Evolutionary conservation across 805 yeast species (phyloP), one percentile per base, ranked within the genome.

Genomic region (Starmerella bombicola): DNA sequence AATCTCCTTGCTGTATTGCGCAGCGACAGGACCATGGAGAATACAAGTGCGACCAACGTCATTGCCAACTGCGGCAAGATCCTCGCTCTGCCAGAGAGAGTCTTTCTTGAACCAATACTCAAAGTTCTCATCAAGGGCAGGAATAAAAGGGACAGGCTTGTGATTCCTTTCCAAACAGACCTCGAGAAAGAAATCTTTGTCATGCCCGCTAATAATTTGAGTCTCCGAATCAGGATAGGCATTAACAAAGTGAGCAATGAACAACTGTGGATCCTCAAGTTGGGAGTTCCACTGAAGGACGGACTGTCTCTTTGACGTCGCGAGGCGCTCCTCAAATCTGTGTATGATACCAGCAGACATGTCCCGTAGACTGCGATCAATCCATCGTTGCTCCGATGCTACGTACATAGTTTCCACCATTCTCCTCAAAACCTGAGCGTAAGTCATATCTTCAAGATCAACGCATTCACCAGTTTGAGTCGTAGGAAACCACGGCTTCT

Each of bases 11-110:
- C 96, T 78, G 69, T 68, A 86, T 65, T 78, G 85, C 54, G 95
- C 95, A 55, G 99, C 94, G 52, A 91, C 97, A 38, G 99, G 99
- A 55, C 98, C 97, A 56, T 85, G 95, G 57, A 91, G 73, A 53
- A 91, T 85, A 80, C 98, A 93, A n/a, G 96, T 88, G 72, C 98
- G 80, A 65, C 86, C 86, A 48, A 91, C 97, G 61, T 91, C 99
- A 56, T 80, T 84, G 52, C 73, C 97, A 59, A 91, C 97, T 45
- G 96, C 82, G 61, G 85, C 96, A 59, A 91, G 73, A 61, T 83
- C 88, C 70, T 91, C 97, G 19, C 95, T 81, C 72, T 91, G 99
- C 98, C 98, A 91, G 62, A 91, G 71, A 23, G 97, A 88, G 65
- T 91, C 99, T 69, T 91, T 91, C 76, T 91, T 91, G 76, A 91